These are phyloP conservation scores for Talaromyces ruber DNA, from an alignment of 495 filamentous ascomycete genomes.

Conservation along the genomic window DNA sequence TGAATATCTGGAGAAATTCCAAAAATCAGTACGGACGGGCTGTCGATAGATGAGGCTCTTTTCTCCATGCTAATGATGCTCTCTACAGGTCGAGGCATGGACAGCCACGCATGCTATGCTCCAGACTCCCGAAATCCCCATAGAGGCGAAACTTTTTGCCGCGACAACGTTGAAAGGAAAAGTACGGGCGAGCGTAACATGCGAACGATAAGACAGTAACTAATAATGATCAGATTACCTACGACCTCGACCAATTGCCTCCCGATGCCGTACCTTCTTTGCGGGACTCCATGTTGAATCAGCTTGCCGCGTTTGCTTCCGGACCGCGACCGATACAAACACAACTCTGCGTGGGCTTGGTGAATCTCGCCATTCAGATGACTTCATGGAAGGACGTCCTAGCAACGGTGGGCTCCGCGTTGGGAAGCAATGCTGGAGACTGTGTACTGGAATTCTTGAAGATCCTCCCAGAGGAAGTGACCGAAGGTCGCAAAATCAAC, in stretches of 20 bases:
- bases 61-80: neutral
- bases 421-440: slow-evolving; percentile 70
- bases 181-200: slow-evolving; percentile 41
- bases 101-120: slow-evolving; percentile 75
- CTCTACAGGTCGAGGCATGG: slow-evolving; percentile 74
- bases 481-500: slow-evolving; percentile 97
- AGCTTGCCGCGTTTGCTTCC: slow-evolving; percentile 67
- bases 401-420: slow-evolving; percentile 61
- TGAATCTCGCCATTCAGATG: slow-evolving; percentile 94
- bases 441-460: slow-evolving; percentile 91
- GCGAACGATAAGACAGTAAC: neutral
- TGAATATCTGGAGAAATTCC: slow-evolving; percentile 86
- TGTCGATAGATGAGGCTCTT: neutral
- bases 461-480: slow-evolving; percentile 97
- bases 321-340: slow-evolving; percentile 88
- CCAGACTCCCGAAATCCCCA: slow-evolving; percentile 60
- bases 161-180: slow-evolving; percentile 97
- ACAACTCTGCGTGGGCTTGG: slow-evolving; percentile 90
- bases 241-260: slow-evolving; percentile 79
- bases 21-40: slow-evolving; percentile 79
- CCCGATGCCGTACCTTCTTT: slow-evolving; percentile 62
- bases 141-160: slow-evolving; percentile 87
- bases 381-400: slow-evolving; percentile 91
- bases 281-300: slow-evolving; percentile 70
- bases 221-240: slow-evolving; percentile 53